Evolutionary conservation across 352 stramenopile genomes (phyloP).

Genomic region (Pythium coloratum): DNA sequence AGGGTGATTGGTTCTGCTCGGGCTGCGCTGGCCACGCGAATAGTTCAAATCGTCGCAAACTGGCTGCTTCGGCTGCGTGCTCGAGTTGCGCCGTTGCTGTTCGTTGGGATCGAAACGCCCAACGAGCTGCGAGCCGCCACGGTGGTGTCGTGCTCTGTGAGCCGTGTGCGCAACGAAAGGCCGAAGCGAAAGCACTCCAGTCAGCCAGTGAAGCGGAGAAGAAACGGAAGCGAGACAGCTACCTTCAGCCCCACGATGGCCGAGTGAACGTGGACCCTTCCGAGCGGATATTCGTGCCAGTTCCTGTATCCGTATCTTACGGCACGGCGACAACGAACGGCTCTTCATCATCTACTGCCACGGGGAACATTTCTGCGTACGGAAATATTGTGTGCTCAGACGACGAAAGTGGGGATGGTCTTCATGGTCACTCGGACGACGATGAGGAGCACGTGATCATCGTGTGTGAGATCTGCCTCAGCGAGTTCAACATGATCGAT

Average conservation of each 20-base stretch:
- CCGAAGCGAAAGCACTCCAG: background rate
- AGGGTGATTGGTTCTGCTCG: slow-evolving; percentile 49
- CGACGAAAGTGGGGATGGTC: slow-evolving; percentile 36
- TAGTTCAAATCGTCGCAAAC: background rate
- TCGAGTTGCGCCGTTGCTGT: slow-evolving; percentile 11
- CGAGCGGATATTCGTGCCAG: slow-evolving; percentile 23
- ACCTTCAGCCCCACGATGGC: slow-evolving; percentile 16
- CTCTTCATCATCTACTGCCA: background rate
- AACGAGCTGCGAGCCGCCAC: slow-evolving; percentile 16
- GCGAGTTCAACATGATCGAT: slow-evolving; percentile 72
- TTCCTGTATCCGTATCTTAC: slow-evolving; percentile 20
- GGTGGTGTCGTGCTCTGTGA: slow-evolving; percentile 21
- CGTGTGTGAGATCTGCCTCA: slow-evolving; percentile 77
- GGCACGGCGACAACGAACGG: slow-evolving; percentile 6
- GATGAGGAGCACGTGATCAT: slow-evolving; percentile 50
- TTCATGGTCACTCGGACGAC: slow-evolving; percentile 26
- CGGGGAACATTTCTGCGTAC: slow-evolving; percentile 3
- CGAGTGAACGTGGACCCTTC: slow-evolving; percentile 21
- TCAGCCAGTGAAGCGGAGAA: slow-evolving; percentile 14
- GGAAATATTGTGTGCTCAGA: slow-evolving; percentile 44
- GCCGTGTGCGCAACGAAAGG: slow-evolving; percentile 5
- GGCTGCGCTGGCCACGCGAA: background rate
- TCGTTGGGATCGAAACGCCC: slow-evolving; percentile 23
- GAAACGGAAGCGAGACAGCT: slow-evolving; percentile 32
- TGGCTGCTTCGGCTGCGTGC: slow-evolving; percentile 5